Conservation (phyloP, 192 early-diverging fungal species). For the Pecoramyces ruminantium region DNA sequence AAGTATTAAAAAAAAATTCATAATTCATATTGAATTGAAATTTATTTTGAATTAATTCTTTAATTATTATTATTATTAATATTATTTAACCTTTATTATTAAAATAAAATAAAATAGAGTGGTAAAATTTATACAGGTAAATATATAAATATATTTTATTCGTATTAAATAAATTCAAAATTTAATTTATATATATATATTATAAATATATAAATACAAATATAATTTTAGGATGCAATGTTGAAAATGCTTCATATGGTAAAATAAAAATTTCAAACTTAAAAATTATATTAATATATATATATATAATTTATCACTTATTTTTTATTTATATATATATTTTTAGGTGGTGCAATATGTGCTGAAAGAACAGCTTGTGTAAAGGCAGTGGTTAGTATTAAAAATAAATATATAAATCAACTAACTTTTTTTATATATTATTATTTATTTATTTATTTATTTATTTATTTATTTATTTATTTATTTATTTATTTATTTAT, state of each 20-base stretch:
- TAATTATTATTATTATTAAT: too few species aligned
- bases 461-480: conserved; percentile 1
- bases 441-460: background rate
- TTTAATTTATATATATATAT: conserved; percentile 8
- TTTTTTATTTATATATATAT: conserved; percentile 1
- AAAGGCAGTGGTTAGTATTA: conserved; percentile 59
- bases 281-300: too few species aligned
- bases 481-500: too few species aligned
- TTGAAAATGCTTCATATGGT: conserved; percentile 80
- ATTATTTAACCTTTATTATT: too few species aligned
- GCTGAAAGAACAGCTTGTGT: conserved; percentile 79
- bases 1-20: too few species aligned
- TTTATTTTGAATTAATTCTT: too few species aligned
- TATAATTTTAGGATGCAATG: conserved; percentile 50
- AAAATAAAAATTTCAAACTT: conserved; percentile 9
- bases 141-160: background rate
- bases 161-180: background rate
- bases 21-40: too few species aligned
- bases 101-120: background rate
- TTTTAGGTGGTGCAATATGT: conserved; percentile 54
- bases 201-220: too few species aligned
- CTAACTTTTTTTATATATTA: too few species aligned
- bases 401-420: background rate
- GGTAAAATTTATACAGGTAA: conserved; percentile 26
- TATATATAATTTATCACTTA: background rate